Evolutionary conservation across 257 asterid genomes (phyloP), one percentile per base, ranked within the genome.

Genomic region (Ehretia macrophylla): DNA sequence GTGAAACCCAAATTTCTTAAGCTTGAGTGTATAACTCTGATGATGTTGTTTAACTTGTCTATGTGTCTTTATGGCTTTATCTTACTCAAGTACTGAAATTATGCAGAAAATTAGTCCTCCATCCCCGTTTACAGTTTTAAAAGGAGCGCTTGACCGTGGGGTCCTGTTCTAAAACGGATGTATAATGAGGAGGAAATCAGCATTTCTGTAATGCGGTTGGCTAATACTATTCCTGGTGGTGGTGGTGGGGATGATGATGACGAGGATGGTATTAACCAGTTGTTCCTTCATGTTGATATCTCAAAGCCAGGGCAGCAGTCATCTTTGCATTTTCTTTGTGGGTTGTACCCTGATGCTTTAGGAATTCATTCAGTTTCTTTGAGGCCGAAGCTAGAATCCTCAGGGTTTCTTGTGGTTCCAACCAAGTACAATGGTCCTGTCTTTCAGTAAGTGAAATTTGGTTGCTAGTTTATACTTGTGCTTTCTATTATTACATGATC

Each of bases 81-180:
- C 51, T 37, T 13, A 42, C 8, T 6, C 19, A 20, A 52, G 20
- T 51, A 60, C 60, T 23, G 20, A 32, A 65, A 62, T 64, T n/a
- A n/a, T 32, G 56, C 90, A 92, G 97, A 92, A 88, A 86, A 77
- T 92, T 38, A 88, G 77, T 60, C 99, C 97, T 35, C 99, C 98
- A 60, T 66, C 90, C 51, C 97, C 99, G 22, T 92, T 70, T 71
- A 77, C 84, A 4, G 97, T 92, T 32, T 71, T 79, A 22, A 92
- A 86, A 81, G 95, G 97, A 66, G 83, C 97, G 63, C 84, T 92
- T 56, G 82, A 86, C 58, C 68, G 66, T 56, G 79, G 82, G 52
- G 96, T 47, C 95, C 97, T 27, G 94, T 88, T 68, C 74, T 92
- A n/a, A 79, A 65, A 69, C 77, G 96, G 54, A 83, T 73, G 12